phyloP scores from a whole-genome alignment of 352 stramenopile species.

The Phytophthora ramorum region DNA sequence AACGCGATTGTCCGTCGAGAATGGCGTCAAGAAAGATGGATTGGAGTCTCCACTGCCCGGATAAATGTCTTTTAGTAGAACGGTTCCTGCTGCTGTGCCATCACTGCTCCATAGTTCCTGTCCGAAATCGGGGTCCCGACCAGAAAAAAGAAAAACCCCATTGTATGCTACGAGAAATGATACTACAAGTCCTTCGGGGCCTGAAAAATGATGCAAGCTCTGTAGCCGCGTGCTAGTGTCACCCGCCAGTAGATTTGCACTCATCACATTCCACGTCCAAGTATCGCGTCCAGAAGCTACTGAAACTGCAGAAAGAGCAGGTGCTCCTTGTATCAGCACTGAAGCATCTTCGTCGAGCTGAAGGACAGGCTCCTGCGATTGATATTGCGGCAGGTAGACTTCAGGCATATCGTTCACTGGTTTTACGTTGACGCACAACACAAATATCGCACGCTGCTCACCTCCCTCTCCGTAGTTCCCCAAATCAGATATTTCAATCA shows the following conservation, averaged over 20 bases:
- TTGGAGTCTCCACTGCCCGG: conserved; percentile 38
- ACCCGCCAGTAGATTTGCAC: conserved; percentile 20
- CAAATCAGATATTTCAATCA: conserved; percentile 52
- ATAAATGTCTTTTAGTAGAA: conserved; percentile 72
- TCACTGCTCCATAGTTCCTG: conserved; percentile 86
- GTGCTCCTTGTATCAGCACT: conserved; percentile 51
- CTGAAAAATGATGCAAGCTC: conserved; percentile 22
- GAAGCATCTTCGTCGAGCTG: conserved; percentile 48
- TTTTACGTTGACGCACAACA: conserved; percentile 46
- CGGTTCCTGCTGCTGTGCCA: conserved; percentile 64
- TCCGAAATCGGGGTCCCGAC: conserved; percentile 19
- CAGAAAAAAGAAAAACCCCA: conserved; percentile 46
- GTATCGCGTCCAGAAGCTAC: neutral
- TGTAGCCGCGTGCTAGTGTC: conserved; percentile 36
- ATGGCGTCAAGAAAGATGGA: conserved; percentile 47
- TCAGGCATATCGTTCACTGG: conserved; percentile 45
- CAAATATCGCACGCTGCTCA: conserved; percentile 36
- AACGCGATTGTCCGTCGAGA: conserved; percentile 65
- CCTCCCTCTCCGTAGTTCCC: conserved; percentile 42
- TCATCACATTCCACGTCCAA: conserved; percentile 40
- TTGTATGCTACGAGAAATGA: conserved; percentile 33
- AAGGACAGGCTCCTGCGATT: conserved; percentile 39
- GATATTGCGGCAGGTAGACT: conserved; percentile 50
- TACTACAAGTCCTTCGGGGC: conserved; percentile 3
- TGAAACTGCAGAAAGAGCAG: conserved; percentile 4